These are phyloP conservation scores for Coleophoma crateriformis DNA, from an alignment of 2,329 filamentous ascomycete genomes.

Conservation along the genomic window DNA sequence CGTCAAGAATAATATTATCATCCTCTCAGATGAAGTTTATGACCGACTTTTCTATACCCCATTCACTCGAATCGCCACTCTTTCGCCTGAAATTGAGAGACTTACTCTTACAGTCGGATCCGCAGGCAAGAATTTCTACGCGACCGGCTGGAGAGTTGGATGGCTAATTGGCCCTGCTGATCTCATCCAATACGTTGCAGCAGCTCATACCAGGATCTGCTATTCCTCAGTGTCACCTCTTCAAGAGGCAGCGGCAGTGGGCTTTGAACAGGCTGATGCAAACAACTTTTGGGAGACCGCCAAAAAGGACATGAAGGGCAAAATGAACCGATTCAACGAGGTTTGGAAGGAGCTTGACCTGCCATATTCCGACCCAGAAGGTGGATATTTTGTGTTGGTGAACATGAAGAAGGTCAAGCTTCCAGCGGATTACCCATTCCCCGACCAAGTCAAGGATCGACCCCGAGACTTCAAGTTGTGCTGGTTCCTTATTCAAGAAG, in stretches of 20 bases:
- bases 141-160: slow-evolving; percentile 91
- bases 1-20: slow-evolving; percentile 89
- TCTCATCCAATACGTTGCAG: slow-evolving; percentile 84
- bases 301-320: slow-evolving; percentile 81
- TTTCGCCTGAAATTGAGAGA: slow-evolving; percentile 83
- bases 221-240: slow-evolving; percentile 90
- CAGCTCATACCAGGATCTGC: slow-evolving; percentile 93
- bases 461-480: slow-evolving; percentile 90
- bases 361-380: slow-evolving; percentile 72
- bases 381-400: slow-evolving; percentile 94
- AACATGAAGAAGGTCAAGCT: slow-evolving; percentile 87
- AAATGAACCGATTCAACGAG: slow-evolving; percentile 82
- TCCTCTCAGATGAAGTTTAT: slow-evolving; percentile 89
- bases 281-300: slow-evolving; percentile 84
- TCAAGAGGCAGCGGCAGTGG: slow-evolving; percentile 90
- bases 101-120: slow-evolving; percentile 92
- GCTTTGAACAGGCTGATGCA: slow-evolving; percentile 83
- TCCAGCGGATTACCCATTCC: slow-evolving; percentile 81
- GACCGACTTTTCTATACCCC: slow-evolving; percentile 93
- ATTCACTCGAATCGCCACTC: slow-evolving; percentile 85
- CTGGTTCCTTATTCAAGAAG: slow-evolving; percentile 96
- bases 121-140: slow-evolving; percentile 97
- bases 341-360: slow-evolving; percentile 71
- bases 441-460: slow-evolving; percentile 76
- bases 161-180: slow-evolving; percentile 89